Evolutionary conservation across 2,329 filamentous ascomycete species (phyloP).

Genomic region (Pseudopithomyces chartarum): DNA sequence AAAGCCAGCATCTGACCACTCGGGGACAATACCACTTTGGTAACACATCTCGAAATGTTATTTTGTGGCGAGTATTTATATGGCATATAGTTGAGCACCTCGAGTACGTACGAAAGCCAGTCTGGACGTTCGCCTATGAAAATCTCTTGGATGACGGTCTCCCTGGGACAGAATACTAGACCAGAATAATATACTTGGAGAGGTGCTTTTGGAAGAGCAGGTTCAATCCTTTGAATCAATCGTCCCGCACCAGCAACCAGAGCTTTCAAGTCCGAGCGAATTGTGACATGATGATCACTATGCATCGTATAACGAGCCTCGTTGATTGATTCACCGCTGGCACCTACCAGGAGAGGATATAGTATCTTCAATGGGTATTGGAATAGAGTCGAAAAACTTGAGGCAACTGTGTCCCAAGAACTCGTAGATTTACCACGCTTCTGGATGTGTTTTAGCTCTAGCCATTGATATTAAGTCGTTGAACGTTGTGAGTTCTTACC

Average conservation of each 20-base stretch:
- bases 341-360: no score
- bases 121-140: neutral
- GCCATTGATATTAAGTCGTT: no score
- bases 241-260: neutral
- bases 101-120: neutral
- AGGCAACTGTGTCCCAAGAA: no score
- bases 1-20: no score
- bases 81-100: neutral
- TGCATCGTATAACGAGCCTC: no score
- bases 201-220: conserved; percentile 6
- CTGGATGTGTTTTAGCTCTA: no score
- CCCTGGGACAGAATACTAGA: conserved; percentile 5
- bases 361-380: no score
- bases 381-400: no score
- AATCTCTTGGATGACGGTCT: conserved; percentile 2
- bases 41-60: no score
- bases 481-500: neutral
- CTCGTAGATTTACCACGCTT: neutral
- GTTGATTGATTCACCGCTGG: no score
- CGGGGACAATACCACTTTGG: no score
- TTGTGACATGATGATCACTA: neutral
- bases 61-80: no score
- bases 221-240: neutral
- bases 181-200: conserved; percentile 9
- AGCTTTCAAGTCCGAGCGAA: neutral